Percentiles rank a stretch among this genome's conserved stretches.
These are phyloP conservation scores for Spizellomyces punctatus DNA, from an alignment of 192 early-diverging fungal species.

Conservation along the genomic window DNA sequence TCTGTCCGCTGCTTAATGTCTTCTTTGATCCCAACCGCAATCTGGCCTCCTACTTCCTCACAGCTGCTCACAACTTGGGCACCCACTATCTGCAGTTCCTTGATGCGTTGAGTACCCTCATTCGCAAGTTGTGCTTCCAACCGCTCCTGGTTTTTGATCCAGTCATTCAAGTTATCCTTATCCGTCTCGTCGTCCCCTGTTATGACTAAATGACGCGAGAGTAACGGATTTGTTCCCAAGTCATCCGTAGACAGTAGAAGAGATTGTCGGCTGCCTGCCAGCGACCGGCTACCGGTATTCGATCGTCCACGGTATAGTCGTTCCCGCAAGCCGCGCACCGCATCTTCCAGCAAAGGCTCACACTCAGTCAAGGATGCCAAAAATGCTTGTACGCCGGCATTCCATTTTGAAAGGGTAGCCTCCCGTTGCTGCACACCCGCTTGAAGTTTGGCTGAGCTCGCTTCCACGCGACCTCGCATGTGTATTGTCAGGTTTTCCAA, in stretches of 20 bases:
- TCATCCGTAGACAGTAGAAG: neutral
- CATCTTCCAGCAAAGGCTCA: constrained; percentile 7
- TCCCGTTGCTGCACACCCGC: neutral
- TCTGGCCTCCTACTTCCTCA: neutral
- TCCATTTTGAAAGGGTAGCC: neutral
- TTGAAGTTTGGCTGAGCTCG: neutral
- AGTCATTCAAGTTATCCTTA: constrained; percentile 9
- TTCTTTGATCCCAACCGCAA: neutral
- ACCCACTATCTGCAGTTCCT: neutral
- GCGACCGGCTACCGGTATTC: neutral
- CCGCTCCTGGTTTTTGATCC: neutral
- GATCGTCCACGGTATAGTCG: constrained; percentile 5
- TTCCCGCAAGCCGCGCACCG: constrained; percentile 16
- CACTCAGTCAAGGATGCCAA: constrained; percentile 2
- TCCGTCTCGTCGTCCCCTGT: constrained; percentile 1
- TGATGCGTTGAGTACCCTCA: neutral
- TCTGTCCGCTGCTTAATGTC: constrained; percentile 4
- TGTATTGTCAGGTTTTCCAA: too few species aligned
- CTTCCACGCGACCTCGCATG: too few species aligned
- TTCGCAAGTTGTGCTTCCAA: neutral
- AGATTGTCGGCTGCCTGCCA: neutral
- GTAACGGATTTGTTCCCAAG: neutral
- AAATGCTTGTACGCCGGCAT: neutral
- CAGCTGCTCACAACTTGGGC: neutral
- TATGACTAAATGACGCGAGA: constrained; percentile 11